Evolutionary conservation across 352 stramenopile genomes (phyloP).

Genomic region (Phytophthora fragariaefolia): DNA sequence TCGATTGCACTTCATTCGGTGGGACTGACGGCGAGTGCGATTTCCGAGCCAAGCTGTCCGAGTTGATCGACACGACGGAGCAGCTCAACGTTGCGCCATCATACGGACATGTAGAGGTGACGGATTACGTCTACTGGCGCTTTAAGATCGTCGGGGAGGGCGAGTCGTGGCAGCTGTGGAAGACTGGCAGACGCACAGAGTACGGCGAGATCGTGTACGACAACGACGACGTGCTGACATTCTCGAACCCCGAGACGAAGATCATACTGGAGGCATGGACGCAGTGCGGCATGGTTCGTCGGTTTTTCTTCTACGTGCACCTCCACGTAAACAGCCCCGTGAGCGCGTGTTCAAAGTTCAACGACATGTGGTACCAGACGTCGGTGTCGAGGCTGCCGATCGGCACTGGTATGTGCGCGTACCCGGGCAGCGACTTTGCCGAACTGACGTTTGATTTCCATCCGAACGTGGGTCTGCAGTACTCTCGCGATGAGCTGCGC

Average conservation of each 20-base stretch:
- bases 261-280: conserved; percentile 67
- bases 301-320: conserved; percentile 54
- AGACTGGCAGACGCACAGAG: conserved; percentile 21
- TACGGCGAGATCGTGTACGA: conserved; percentile 24
- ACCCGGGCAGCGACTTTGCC: conserved; percentile 65
- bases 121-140: conserved; percentile 70
- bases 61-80: conserved; percentile 48
- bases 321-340: conserved; percentile 53
- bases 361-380: conserved; percentile 77
- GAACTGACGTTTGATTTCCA: conserved; percentile 74
- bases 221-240: conserved; percentile 41
- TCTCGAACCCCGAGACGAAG: conserved; percentile 47
- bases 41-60: conserved; percentile 41
- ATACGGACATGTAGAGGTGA: conserved; percentile 9
- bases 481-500: conserved; percentile 39
- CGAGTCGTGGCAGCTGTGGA: conserved; percentile 55
- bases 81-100: conserved; percentile 27
- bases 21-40: conserved; percentile 36
- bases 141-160: conserved; percentile 51
- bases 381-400: conserved; percentile 43
- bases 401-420: conserved; percentile 48
- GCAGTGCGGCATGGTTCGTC: conserved; percentile 51
- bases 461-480: conserved; percentile 50
- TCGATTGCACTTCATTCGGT: conserved; percentile 58
- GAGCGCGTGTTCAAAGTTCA: conserved; percentile 61